Evolutionary conservation across 2,329 filamentous ascomycete genomes (phyloP).

Genomic region (Colletotrichum falcatum): DNA sequence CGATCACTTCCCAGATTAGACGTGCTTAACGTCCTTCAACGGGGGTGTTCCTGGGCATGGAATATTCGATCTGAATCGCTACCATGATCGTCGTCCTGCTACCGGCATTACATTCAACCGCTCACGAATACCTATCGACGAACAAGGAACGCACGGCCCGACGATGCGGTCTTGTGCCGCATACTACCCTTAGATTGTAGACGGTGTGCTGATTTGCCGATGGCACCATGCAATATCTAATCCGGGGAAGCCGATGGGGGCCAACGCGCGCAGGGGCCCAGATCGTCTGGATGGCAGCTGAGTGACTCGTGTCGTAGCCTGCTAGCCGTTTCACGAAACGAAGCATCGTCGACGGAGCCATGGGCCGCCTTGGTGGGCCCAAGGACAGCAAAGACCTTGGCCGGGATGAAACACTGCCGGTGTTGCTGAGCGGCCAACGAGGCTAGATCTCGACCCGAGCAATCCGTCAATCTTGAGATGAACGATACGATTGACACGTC

Average conservation of each 20-base stretch:
- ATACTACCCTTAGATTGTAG: background rate
- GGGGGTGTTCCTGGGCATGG: background rate
- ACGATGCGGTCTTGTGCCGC: background rate
- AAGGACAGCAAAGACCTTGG: background rate
- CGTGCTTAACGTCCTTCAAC: background rate
- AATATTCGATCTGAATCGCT: constrained; percentile 7
- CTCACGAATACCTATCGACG: background rate
- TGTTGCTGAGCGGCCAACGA: background rate
- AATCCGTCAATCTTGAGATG: background rate
- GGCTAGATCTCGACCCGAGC: background rate
- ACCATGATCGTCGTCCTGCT: constrained; percentile 5
- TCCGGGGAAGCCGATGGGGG: constrained; percentile 21
- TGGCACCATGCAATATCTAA: background rate
- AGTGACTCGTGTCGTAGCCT: background rate
- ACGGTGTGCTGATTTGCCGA: background rate
- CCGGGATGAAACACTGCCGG: background rate
- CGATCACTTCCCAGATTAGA: constrained; percentile 3
- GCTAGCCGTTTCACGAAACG: background rate
- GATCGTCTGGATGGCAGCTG: background rate
- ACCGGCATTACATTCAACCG: constrained; percentile 4
- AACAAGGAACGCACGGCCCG: constrained; percentile 3
- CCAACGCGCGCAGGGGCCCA: background rate
- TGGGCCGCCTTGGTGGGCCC: background rate
- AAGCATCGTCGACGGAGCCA: background rate
- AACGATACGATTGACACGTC: background rate